These are phyloP conservation scores for Chernovozyma sophiae-reginae DNA, from an alignment of 1,139 yeast genomes.

Conservation along the genomic window DNA sequence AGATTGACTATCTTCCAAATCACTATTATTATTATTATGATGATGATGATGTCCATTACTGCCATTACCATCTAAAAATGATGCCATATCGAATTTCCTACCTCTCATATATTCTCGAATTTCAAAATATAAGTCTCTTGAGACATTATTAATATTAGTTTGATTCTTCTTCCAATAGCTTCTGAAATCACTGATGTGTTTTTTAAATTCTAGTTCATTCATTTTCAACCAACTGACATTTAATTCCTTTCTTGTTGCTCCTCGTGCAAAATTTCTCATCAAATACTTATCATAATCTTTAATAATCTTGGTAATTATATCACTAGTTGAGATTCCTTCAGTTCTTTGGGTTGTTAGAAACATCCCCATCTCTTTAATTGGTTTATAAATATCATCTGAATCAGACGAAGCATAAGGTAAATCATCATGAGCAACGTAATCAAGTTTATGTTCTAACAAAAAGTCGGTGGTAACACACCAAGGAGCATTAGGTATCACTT, in stretches of 20 bases:
- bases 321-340: slow-evolving; percentile 93
- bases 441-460: slow-evolving; percentile 72
- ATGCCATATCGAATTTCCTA: slow-evolving; percentile 40
- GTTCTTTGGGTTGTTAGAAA: slow-evolving; percentile 94
- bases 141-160: slow-evolving; percentile 64
- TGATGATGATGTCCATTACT: slow-evolving; percentile 7
- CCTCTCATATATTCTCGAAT: slow-evolving; percentile 68
- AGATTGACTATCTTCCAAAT: slow-evolving; percentile 23
- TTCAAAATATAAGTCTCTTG: slow-evolving; percentile 80
- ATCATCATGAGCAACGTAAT: slow-evolving; percentile 97
- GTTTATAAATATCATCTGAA: slow-evolving; percentile 86
- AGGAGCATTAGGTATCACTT: slow-evolving; percentile 89
- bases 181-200: slow-evolving; percentile 84
- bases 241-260: slow-evolving; percentile 92
- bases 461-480: slow-evolving; percentile 92
- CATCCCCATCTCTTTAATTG: slow-evolving; percentile 86
- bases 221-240: slow-evolving; percentile 97
- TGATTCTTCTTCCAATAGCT: slow-evolving; percentile 76
- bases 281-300: slow-evolving; percentile 94
- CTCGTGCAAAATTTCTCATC: slow-evolving; percentile 95
- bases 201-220: slow-evolving; percentile 89
- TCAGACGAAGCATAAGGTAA: slow-evolving; percentile 87
- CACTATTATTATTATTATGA: slow-evolving; percentile 17
- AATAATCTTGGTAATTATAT: slow-evolving; percentile 89
- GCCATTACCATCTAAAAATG: slow-evolving; percentile 24